Conservation (phyloP, 1,284 basidiomycete species). For the Ceratobasidium sp. region DNA sequence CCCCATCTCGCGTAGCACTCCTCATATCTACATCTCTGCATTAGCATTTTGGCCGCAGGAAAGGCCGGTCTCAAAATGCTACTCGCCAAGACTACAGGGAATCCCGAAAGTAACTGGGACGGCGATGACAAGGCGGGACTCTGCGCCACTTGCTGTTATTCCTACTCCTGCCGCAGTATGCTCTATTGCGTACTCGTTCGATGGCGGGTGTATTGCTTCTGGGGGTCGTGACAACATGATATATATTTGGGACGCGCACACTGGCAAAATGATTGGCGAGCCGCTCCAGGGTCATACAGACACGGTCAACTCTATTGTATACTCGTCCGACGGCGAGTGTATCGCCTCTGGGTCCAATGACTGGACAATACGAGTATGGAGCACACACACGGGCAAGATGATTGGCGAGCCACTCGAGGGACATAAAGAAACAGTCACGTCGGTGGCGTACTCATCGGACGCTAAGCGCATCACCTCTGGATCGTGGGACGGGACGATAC, state of each 20-base stretch:
- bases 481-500: not conserved
- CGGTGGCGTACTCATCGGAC: too few relatives aligned
- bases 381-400: not conserved
- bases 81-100: not conserved
- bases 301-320: not conserved
- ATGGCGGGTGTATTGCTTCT: too few relatives aligned
- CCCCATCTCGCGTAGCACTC: not conserved
- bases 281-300: constrained; percentile 9
- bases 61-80: not conserved
- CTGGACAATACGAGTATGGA: not conserved
- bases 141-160: not conserved
- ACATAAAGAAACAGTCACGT: too few relatives aligned
- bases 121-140: not conserved
- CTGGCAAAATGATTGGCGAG: not conserved
- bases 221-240: not conserved
- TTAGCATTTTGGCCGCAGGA: not conserved
- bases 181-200: constrained; percentile 1
- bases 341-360: constrained; percentile 1
- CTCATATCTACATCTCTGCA: constrained; percentile 9
- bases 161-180: not conserved
- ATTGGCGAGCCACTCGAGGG: not conserved
- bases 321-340: not conserved
- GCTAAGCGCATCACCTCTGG: constrained; percentile 11
- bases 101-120: not conserved
- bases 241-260: constrained; percentile 2